Base-by-base conservation (phyloP, 768 basidiomycete species). In the Psilocybe subaeruginosa region DNA sequence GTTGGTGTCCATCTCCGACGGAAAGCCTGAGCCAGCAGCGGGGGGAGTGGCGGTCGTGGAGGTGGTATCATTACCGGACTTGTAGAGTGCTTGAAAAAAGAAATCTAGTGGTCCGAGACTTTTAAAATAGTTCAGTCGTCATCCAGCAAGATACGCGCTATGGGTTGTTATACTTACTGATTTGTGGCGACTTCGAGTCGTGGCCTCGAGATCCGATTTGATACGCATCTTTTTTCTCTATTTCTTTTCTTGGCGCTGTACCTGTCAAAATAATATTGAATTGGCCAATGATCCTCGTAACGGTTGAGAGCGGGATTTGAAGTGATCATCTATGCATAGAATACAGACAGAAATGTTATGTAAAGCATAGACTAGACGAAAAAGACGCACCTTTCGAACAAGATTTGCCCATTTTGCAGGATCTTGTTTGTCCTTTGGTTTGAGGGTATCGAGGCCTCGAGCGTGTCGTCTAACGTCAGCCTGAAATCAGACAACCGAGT, bases 221-320 rank as follows among this genome's bases (percentile, higher is more conserved):
- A 11, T 49, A 8, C 8, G 47, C 12, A 23, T 49, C 17, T 49
- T 49, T 27, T 49, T 19, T 17, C 16, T 19, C 11, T 11, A 7
- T 35, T 35, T 35, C 11, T 35, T 35, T 35, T 35, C 0, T 35
- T 35, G 33, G 7, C 6, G 33, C 9, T 33, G 31, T 54, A 62
- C 5, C 37, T 23, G 27, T 46, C 19, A 52, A 45, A 54, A 43
- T 55, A 58, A 2, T 49, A 5, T 51, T 35, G 19, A 8, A 61
- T 31, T 6, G 63, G 63, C 63, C 60, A 64, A 17, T 55, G 19
- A 14, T 61, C 33, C 8, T 64, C 56, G 41, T 64, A 64, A 9
- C 7, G 43, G 5, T 8, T n/a, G 30, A 64, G 60, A 8, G 41
- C 4, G 0, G 59, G 59, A 27, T 64, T 49, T 2, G n/a, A 29